Base-by-base conservation (phyloP, 768 basidiomycete genomes). In the Serendipita sp. region DNA sequence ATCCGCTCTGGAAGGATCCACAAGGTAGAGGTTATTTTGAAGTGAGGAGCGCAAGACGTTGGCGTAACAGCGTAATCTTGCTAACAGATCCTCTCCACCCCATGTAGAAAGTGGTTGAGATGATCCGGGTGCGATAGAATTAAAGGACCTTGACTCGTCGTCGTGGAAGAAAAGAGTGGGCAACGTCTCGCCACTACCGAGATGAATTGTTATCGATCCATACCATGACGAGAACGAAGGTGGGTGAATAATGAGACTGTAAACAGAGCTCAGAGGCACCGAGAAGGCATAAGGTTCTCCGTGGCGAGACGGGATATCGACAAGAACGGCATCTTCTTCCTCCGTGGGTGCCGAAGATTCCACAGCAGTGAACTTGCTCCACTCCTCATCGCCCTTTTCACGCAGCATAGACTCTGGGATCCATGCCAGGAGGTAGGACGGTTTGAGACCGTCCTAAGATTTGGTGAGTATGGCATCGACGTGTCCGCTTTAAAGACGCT, bases 121-220 rank as follows among this genome's bases (percentile, higher is more conserved):
- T 64, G 73, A 75, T 0, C 79, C 74, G 16, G 78, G 72, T 27
- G 77, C 74, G 29, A 71, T 74, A 40, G 78, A 74, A 31, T 79
- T 81, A 71, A 84, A 83, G 3, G 92, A 93, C 36, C 82, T 82
- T 0, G 92, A 94, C 73, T 97, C 94, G 69, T 98, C 94, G 71
- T 98, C 96, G 73, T 98, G 96, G 73, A 98, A 98, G 73, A 93
- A 84, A 2, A 99, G 80, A 0, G 88, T 91, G 0, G 93, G 91
- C 0, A 96, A 79, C 1, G 92, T 89, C 60, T 86, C 83, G 34
- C 88, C 87, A 68, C 84, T 88, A 67, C 86, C 88, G 64, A 91
- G 84, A 72, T 95, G 95, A 66, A 98, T 83, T 44, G 85, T 88
- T 66, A 94, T 81, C 18, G 88, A 87, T 3, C 93, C 93, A 70